Conservation (phyloP, 371 early-diverging fungal genomes). For the Syncephalis fuscata region DNA sequence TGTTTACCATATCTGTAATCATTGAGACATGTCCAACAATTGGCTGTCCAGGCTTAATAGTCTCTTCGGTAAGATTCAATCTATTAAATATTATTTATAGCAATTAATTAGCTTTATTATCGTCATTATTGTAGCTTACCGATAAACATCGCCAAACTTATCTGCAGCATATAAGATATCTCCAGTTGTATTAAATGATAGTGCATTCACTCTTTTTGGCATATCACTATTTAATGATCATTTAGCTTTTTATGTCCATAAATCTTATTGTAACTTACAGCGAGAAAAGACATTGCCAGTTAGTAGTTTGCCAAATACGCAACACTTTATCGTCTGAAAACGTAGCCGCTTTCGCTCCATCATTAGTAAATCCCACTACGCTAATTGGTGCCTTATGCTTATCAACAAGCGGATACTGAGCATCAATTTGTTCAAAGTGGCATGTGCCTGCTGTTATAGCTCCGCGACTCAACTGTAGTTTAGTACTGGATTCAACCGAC, state of each 20-base stretch:
- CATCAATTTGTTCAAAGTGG: too few species aligned
- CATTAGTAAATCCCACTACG: constrained; percentile 31
- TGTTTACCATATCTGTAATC: constrained; percentile 65
- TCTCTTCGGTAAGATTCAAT: too few species aligned
- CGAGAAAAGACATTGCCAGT: constrained; percentile 31
- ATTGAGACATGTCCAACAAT: constrained; percentile 90
- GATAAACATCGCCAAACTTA: constrained; percentile 90
- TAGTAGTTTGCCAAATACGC: constrained; percentile 41
- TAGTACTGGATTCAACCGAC: too few species aligned
- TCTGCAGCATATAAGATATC: constrained; percentile 61
- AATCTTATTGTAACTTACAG: constrained; percentile 14
- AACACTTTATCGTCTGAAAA: constrained; percentile 57
- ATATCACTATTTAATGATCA: constrained; percentile 14
- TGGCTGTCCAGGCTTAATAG: constrained; percentile 16
- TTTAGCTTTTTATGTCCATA: background rate
- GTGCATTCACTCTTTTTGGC: constrained; percentile 47
- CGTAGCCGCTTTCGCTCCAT: constrained; percentile 37
- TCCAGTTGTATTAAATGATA: constrained; percentile 40
- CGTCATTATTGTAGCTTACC: constrained; percentile 16
- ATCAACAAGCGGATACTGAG: constrained; percentile 1
- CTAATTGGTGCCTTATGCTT: constrained; percentile 27
- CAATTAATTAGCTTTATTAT: background rate
- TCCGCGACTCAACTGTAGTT: too few species aligned
- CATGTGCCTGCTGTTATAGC: too few species aligned
- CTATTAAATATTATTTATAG: background rate